phyloP scores from a whole-genome alignment of 1,139 yeast species.

The Geotrichum histeridarum region DNA sequence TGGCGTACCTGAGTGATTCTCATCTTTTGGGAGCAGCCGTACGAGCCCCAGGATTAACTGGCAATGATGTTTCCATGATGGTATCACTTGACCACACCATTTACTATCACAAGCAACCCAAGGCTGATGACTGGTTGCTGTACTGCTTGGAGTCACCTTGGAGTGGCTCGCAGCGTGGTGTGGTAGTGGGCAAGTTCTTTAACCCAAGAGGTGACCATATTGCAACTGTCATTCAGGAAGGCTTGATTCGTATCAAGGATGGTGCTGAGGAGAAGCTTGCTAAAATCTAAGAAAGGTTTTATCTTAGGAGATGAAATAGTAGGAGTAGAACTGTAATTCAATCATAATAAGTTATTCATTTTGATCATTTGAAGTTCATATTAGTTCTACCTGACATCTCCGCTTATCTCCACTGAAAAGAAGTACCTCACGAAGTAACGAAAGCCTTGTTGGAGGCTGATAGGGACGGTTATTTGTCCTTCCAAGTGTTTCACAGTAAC shows the following conservation, averaged over 20 bases:
- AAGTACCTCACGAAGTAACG: no score
- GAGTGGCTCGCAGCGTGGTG: conserved; percentile 50
- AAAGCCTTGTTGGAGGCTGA: no score
- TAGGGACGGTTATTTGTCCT: no score
- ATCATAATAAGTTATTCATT: no score
- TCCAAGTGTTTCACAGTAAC: no score
- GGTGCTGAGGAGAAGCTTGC: no score
- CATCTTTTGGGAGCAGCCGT: conserved; percentile 49
- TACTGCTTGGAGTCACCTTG: conserved; percentile 50
- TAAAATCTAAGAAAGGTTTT: no score
- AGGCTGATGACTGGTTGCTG: conserved; percentile 51
- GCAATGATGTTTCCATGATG: conserved; percentile 44
- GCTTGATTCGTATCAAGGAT: conserved; percentile 16
- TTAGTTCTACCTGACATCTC: no score
- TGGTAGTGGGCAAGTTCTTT: conserved; percentile 58
- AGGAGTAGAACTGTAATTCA: no score
- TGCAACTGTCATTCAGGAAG: conserved; percentile 67
- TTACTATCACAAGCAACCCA: conserved; percentile 58
- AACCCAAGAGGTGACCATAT: conserved; percentile 49
- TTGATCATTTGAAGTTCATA: no score
- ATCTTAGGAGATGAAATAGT: no score
- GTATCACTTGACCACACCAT: conserved; percentile 65
- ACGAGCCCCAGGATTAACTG: conserved; percentile 42
- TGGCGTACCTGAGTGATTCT: conserved; percentile 61
- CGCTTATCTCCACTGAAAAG: no score